Evolutionary conservation across 148 eudicot species (phyloP), one percentile per base, ranked within the genome.

Genomic region (Cornus florida): DNA sequence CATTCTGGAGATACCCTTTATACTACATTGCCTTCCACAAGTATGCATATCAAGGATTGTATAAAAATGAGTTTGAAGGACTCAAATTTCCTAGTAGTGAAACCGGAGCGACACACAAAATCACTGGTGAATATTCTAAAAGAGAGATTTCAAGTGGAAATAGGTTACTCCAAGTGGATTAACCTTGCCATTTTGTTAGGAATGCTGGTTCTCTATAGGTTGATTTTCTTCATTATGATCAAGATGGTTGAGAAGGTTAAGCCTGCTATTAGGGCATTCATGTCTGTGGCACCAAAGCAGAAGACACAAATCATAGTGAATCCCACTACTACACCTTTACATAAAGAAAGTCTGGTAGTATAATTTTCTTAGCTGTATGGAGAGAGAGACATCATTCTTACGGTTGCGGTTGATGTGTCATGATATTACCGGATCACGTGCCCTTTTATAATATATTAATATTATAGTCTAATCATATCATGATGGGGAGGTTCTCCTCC

Each of bases 1-100:
- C 76, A 1, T 73, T 89, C 43, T 89, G 90, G 92, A 74, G 72
- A 31, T 87, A 84, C 82, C 90, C 90, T 1, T 32, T 90, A 67
- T 76, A 81, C 75, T 84, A 88, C 70, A 79, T 88, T 19, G 67
- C 86, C 0, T 86, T n/a, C n/a, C n/a, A n/a, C n/a, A n/a, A n/a
- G n/a, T n/a, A n/a, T n/a, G n/a, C n/a, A n/a, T n/a, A n/a, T n/a
- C n/a, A n/a, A n/a, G n/a, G n/a, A n/a, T n/a, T n/a, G n/a, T n/a
- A n/a, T n/a, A n/a, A n/a, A n/a, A 90, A 88, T 22, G 93, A 90
- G 79, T 90, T 88, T 65, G 31, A 73, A 78, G 93, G 89, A 22
- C 48, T 83, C 5, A 31, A 0, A 5, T 83, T 87, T 66, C 81
- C 83, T 0, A 70, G 32, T 23, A 60, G 22, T 28, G 53, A 28